These are phyloP conservation scores for Saksenaea vasiformis DNA, from an alignment of 371 early-diverging fungal genomes.

Conservation along the genomic window DNA sequence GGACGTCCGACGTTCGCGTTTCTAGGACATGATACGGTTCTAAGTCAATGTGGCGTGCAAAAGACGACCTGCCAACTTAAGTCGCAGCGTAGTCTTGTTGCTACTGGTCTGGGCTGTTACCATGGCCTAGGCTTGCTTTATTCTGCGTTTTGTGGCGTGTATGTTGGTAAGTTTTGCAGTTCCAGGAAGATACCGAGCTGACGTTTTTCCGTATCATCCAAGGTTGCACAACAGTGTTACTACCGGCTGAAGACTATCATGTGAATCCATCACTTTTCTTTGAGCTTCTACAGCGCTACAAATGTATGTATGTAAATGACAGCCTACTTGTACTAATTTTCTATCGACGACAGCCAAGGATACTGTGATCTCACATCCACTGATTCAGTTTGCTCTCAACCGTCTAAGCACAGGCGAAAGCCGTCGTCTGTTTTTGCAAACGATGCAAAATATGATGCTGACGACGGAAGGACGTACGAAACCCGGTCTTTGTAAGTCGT, in stretches of 20 bases:
- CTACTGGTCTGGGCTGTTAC: constrained; percentile 59
- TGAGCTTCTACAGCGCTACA: constrained; percentile 56
- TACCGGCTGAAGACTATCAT: constrained; percentile 57
- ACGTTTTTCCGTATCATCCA: background rate
- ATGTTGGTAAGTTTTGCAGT: constrained; percentile 45
- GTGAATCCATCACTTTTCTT: constrained; percentile 63
- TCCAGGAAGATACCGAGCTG: background rate
- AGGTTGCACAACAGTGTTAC: constrained; percentile 57
- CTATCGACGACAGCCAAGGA: constrained; percentile 54
- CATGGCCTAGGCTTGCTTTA: constrained; percentile 79
- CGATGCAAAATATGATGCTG: constrained; percentile 69
- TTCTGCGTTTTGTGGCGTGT: constrained; percentile 70
- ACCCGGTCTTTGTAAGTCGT: constrained; percentile 47
- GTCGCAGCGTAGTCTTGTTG: constrained; percentile 60
- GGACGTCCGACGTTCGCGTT: constrained; percentile 56
- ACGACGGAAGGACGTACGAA: constrained; percentile 72
- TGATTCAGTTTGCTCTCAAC: constrained; percentile 72
- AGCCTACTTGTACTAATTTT: background rate
- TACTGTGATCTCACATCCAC: constrained; percentile 61
- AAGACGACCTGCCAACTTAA: constrained; percentile 73
- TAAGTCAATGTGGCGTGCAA: constrained; percentile 76
- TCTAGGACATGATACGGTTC: constrained; percentile 63
- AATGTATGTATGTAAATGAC: constrained; percentile 27
- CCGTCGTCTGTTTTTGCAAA: constrained; percentile 52
- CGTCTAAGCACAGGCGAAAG: constrained; percentile 27